Evolutionary conservation across 1,139 yeast genomes (phyloP), one percentile per base, ranked within the genome.

Genomic region (Scheffersomyces insectosa): DNA sequence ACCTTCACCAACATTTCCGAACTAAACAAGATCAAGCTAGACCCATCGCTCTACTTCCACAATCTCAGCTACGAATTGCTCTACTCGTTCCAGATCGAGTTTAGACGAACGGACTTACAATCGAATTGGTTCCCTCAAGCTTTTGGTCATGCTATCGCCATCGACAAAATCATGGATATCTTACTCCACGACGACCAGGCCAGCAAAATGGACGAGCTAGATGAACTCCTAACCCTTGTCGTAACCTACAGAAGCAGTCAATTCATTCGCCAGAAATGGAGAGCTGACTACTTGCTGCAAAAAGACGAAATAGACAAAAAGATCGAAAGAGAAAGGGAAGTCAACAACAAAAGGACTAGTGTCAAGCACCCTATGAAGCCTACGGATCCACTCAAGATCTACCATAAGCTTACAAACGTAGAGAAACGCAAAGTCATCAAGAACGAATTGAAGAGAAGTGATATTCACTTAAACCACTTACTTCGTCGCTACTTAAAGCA

Each of bases 401-500:
- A 40, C 36, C 31, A 23, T 14, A 40, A 28, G 16, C 40, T 49
- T 7, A 13, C 39, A 4, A 20, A 30, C 15, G 34, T 36, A 11
- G 42, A 49, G 15, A 44, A 48, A 40, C 36, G 43, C 11, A 33
- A 49, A 27, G 39, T 49, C 27, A 40, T 55, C 23, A 42, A 46
- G 28, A 29, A 35, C 7, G 44, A 50, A 38, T 35, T 50, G 6
- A 37, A 27, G 5, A 41, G 42, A 29, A 49, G 59, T 30, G 37
- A 44, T 7, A 49, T 45, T 2, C 46, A 52, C 38, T 53, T 64
- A 2, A 34, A 45, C 4, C 53, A 51, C 29, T 48, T 65, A 10
- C 51, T 68, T 8, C 55, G 68, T 12, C 54, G 65, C 12, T 66
- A 62, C 49, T 43, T 74, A 20, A 67, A 66, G 42, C 50, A 49